Evolutionary conservation across 495 filamentous ascomycete species (phyloP).

Genomic region (Aspergillus mulundensis): DNA sequence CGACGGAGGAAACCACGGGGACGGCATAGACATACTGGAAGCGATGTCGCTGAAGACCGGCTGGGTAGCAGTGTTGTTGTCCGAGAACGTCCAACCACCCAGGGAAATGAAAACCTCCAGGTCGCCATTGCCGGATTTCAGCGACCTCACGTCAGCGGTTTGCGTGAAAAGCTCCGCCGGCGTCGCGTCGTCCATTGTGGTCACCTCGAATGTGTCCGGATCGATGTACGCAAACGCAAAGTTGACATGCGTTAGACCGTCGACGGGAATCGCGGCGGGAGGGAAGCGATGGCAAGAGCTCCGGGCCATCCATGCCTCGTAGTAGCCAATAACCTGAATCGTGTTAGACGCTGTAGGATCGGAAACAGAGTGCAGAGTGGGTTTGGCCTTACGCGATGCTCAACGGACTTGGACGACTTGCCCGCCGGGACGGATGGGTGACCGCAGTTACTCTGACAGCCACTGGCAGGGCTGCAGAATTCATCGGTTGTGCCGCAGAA

Average conservation of each 20-base stretch:
- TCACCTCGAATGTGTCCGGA: neutral
- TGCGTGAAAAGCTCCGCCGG: too few relatives aligned
- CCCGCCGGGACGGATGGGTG: too few relatives aligned
- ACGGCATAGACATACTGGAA: too few relatives aligned
- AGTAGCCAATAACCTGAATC: neutral
- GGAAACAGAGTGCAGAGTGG: too few relatives aligned
- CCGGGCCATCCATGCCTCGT: neutral
- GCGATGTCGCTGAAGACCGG: too few relatives aligned
- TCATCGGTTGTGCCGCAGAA: neutral
- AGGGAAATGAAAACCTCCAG: conserved; percentile 2
- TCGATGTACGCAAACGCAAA: conserved; percentile 13
- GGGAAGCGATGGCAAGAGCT: conserved; percentile 3
- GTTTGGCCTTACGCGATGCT: too few relatives aligned
- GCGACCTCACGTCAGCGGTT: neutral
- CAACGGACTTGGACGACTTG: too few relatives aligned
- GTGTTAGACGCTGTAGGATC: too few relatives aligned
- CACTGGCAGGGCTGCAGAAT: neutral
- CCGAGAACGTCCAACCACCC: conserved; percentile 15
- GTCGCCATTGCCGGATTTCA: neutral
- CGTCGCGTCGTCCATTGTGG: neutral
- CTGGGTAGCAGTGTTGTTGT: neutral
- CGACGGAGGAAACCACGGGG: too few relatives aligned
- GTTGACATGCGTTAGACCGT: conserved; percentile 17
- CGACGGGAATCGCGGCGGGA: conserved; percentile 10
- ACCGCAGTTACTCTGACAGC: neutral